These are phyloP conservation scores for Calycina marina DNA, from an alignment of 2,329 filamentous ascomycete genomes.

Conservation along the genomic window DNA sequence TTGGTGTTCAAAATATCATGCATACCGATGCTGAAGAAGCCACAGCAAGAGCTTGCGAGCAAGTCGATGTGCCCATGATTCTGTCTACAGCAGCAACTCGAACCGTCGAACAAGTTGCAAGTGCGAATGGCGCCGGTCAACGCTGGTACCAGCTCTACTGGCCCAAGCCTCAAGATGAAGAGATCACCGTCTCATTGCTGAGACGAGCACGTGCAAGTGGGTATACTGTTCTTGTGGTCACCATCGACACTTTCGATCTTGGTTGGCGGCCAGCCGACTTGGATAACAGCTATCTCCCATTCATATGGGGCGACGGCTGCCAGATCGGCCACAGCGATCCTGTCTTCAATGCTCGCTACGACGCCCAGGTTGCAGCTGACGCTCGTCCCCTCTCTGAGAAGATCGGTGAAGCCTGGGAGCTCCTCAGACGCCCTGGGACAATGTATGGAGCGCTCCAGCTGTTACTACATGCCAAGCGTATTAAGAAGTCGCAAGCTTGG, in stretches of 20 bases:
- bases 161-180: conserved; percentile 41
- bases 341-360: conserved; percentile 43
- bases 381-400: no score
- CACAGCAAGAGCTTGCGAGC: conserved; percentile 44
- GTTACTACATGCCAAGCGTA: no score
- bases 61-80: conserved; percentile 48
- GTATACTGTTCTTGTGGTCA: conserved; percentile 54
- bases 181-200: conserved; percentile 50
- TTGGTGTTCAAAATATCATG: no score
- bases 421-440: no score
- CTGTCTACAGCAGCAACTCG: conserved; percentile 48
- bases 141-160: conserved; percentile 68
- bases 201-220: conserved; percentile 44
- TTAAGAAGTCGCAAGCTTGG: conserved; percentile 39
- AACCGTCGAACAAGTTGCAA: conserved; percentile 51
- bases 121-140: conserved; percentile 38
- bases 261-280: conserved; percentile 57
- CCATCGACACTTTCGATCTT: conserved; percentile 55
- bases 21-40: conserved; percentile 51
- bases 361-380: background rate
- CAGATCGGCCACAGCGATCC: conserved; percentile 52
- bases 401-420: no score
- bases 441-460: no score
- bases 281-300: conserved; percentile 45
- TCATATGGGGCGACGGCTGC: conserved; percentile 42